These are phyloP conservation scores for Pseudocercospora crystallina DNA, from an alignment of 2,329 filamentous ascomycete genomes.

Conservation along the genomic window DNA sequence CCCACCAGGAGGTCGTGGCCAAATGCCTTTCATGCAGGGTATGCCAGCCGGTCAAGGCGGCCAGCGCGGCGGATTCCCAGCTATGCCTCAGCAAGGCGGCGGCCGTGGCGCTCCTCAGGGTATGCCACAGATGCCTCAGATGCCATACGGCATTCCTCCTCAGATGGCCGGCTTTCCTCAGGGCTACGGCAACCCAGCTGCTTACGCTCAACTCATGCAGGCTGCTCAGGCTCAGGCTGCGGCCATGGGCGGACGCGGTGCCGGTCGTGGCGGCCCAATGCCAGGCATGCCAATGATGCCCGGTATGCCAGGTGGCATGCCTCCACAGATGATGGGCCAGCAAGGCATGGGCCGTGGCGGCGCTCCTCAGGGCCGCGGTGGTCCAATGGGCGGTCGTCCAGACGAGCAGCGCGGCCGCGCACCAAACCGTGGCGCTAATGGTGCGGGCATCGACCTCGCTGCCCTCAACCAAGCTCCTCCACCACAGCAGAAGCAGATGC, in stretches of 20 bases:
- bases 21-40: conserved; percentile 60
- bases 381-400: conserved; percentile 38
- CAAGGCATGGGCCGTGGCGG: conserved; percentile 43
- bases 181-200: conserved; percentile 75
- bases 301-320: conserved; percentile 40
- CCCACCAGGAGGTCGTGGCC: conserved; percentile 49
- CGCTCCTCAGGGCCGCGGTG: conserved; percentile 28
- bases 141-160: conserved; percentile 75
- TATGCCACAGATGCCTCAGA: conserved; percentile 82
- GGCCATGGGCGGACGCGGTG: conserved; percentile 64
- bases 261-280: conserved; percentile 66
- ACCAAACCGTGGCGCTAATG: conserved; percentile 36
- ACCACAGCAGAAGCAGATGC: conserved; percentile 94
- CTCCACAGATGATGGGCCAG: conserved; percentile 63
- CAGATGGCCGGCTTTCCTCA: conserved; percentile 71
- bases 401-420: conserved; percentile 41
- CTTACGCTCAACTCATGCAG: conserved; percentile 55
- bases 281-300: conserved; percentile 71
- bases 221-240: conserved; percentile 75
- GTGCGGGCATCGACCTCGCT: conserved; percentile 49
- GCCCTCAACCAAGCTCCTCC: conserved; percentile 57
- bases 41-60: conserved; percentile 68
- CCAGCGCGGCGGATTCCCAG: conserved; percentile 81
- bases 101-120: conserved; percentile 76
- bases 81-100: conserved; percentile 72